phyloP scores from a whole-genome alignment of 2,329 filamentous ascomycete species.

The Helotiales sp. region DNA sequence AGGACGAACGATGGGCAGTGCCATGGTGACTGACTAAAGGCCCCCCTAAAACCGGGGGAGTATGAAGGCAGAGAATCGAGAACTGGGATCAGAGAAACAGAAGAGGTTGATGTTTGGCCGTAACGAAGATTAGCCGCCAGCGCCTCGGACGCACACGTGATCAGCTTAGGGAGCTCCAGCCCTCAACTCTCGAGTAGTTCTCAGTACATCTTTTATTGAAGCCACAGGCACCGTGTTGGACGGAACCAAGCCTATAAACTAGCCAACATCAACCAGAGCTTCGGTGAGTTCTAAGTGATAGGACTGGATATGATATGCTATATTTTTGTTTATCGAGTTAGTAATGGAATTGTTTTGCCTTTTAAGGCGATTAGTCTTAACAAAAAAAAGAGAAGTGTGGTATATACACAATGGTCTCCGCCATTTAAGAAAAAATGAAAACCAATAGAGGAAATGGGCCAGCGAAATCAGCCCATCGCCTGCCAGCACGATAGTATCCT shows the following conservation, averaged over 20 bases:
- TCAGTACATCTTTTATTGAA: slow-evolving; percentile 13
- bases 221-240: neutral
- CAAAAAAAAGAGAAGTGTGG: neutral
- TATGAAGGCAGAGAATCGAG: too few species aligned
- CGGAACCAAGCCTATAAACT: slow-evolving; percentile 2
- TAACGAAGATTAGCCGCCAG: too few species aligned
- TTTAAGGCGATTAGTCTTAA: slow-evolving; percentile 5
- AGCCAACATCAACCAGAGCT: slow-evolving; percentile 4
- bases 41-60: too few species aligned
- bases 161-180: too few species aligned
- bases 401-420: slow-evolving; percentile 5
- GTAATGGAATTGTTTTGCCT: slow-evolving; percentile 11
- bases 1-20: too few species aligned
- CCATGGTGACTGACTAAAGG: too few species aligned
- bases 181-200: slow-evolving; percentile 10
- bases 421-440: slow-evolving; percentile 2
- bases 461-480: slow-evolving; percentile 8
- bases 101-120: too few species aligned
- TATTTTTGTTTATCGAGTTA: slow-evolving; percentile 2
- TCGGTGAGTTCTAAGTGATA: slow-evolving; percentile 4
- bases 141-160: too few species aligned
- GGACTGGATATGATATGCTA: slow-evolving; percentile 1
- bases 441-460: slow-evolving; percentile 7
- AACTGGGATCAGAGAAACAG: too few species aligned
- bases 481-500: neutral